Base-by-base conservation (phyloP, 2,329 filamentous ascomycete species). In the Aspergillus sp. region DNA sequence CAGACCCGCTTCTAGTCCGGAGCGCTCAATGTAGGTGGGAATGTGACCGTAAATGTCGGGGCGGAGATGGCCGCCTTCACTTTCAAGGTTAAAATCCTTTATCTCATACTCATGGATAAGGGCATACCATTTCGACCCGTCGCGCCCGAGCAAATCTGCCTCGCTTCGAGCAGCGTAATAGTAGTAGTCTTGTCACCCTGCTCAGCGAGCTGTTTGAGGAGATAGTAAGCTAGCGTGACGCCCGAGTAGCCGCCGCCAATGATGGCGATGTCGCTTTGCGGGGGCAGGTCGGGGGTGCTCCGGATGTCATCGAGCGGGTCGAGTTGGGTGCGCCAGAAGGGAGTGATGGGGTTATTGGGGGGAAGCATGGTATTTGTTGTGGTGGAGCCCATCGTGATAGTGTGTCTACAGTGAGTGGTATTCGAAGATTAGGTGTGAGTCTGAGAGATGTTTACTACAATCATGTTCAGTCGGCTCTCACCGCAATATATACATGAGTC, bases 241-340 rank as follows among this genome's bases (percentile, higher is more conserved):
- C 82, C 82, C 4, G 81, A 73, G 57, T 78, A 81, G 0, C 82
- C 82, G 13, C 78, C 77, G 0, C 81, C 82, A 8, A 83, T 75
- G 39, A 84, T 77, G 15, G 78, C 73, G 54, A 84, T 76, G 49
- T 83, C 80, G 30, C 72, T 75, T 30, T 76, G 60, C 0, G 64
- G 48, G 0, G 81, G 81, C 0, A 83, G 66, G 30, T 61, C 47
- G 11, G 64, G 57, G 13, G 66, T 68, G n/a, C 59, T 65, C 52
- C 62, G 66, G 30, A 65, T 53, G 13, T 64, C 53, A 39, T 68
- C 65, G 8, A 67, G 59, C 27, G 57, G 39, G 49, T 68, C 59
- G 30, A 57, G 60, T 25, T 66, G 59, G 13, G 61, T 66, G 44
- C 65, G 61, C 66, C 66, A 68, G 47, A 66, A 68, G 3, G 64